phyloP scores from a whole-genome alignment of 1,139 yeast species.

The Protomyces macrosporus region DNA sequence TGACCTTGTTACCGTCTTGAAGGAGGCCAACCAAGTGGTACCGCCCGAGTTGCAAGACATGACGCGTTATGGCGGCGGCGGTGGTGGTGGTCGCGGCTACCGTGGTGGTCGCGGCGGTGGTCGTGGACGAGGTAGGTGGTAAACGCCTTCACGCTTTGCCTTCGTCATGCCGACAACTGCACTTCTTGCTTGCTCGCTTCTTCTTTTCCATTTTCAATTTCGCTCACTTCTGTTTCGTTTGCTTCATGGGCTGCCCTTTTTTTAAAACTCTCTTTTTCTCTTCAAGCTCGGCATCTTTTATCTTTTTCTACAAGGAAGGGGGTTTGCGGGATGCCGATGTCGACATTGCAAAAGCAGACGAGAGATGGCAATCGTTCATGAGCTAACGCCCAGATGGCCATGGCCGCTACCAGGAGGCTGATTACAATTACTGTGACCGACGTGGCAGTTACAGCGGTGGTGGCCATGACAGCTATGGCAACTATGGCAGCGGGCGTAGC shows the following conservation, averaged over 20 bases:
- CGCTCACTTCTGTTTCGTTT: neutral
- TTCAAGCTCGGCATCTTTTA: neutral
- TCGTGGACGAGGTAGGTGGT: conserved; percentile 51
- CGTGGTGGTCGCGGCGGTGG: conserved; percentile 52
- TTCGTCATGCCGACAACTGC: neutral
- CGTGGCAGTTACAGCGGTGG: too few species aligned
- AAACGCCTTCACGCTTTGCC: neutral
- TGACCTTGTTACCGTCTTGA: conserved; percentile 80
- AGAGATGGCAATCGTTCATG: too few species aligned
- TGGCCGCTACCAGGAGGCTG: too few species aligned
- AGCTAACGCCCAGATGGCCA: too few species aligned
- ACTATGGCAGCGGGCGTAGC: too few species aligned
- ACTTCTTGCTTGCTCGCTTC: neutral
- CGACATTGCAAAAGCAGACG: too few species aligned
- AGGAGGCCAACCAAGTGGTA: conserved; percentile 90
- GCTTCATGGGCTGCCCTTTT: too few species aligned
- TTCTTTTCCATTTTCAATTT: neutral
- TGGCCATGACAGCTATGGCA: too few species aligned
- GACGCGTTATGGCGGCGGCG: conserved; percentile 45
- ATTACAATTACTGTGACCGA: too few species aligned
- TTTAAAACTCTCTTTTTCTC: neutral
- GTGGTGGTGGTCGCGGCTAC: conserved; percentile 45
- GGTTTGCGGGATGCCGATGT: too few species aligned
- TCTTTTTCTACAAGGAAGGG: too few species aligned
- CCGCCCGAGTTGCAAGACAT: conserved; percentile 49